These are phyloP conservation scores for slime mould (Dictyostelium discoideum) DNA, from an alignment of 78 protist species.

Conservation along the genomic window DNA sequence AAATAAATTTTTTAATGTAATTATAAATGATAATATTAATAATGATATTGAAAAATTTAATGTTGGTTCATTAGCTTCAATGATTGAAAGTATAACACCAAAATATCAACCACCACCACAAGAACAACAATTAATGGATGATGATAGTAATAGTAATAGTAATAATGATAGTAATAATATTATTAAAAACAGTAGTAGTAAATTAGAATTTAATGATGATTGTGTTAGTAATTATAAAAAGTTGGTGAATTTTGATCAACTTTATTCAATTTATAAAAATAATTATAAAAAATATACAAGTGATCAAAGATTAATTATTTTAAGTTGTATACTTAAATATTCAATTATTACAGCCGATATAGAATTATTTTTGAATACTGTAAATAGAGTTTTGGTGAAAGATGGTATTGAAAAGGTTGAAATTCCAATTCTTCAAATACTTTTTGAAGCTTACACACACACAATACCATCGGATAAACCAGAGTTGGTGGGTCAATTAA, in stretches of 20 bases:
- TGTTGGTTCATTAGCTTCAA: neutral
- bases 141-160: no score
- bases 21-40: neutral
- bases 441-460: neutral
- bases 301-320: neutral
- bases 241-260: neutral
- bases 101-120: neutral
- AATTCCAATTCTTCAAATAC: neutral
- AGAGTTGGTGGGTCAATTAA: neutral
- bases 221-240: neutral
- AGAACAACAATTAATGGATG: no score
- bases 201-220: neutral
- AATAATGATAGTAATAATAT: no score
- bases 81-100: neutral
- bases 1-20: neutral
- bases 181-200: no score
- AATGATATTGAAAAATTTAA: no score
- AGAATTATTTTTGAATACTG: neutral
- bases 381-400: neutral
- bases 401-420: neutral
- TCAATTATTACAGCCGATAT: neutral
- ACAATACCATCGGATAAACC: neutral
- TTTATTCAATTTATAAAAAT: neutral
- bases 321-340: neutral
- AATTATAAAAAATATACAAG: neutral